These are phyloP conservation scores for Trametes maxima DNA, from an alignment of 768 basidiomycete genomes.

Conservation along the genomic window DNA sequence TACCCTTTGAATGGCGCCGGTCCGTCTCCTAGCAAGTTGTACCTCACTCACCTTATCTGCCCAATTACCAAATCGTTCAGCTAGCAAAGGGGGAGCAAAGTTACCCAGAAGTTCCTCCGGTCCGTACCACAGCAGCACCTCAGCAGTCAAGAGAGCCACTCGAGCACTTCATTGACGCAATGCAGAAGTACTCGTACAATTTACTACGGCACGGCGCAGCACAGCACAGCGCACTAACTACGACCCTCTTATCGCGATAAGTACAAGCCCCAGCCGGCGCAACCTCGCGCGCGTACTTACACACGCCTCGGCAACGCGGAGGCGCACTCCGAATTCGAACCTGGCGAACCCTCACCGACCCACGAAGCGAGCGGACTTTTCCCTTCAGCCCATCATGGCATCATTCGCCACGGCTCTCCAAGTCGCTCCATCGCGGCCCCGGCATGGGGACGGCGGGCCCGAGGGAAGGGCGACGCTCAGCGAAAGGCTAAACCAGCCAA, in stretches of 20 bases:
- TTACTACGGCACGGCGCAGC: too few species aligned
- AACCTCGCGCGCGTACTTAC: slow-evolving; percentile 3
- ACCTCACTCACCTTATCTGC: too few species aligned
- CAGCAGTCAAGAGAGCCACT: too few species aligned
- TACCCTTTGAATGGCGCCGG: too few species aligned
- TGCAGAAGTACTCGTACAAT: too few species aligned
- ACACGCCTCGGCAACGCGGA: not conserved
- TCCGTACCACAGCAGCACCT: too few species aligned
- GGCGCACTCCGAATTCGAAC: not conserved
- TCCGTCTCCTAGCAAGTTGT: too few species aligned
- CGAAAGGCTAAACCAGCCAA: slow-evolving; percentile 10
- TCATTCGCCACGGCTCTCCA: not conserved
- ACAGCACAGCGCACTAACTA: too few species aligned
- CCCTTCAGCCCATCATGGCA: not conserved
- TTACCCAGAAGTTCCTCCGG: too few species aligned
- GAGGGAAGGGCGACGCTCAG: slow-evolving; percentile 12
- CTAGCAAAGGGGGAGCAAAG: too few species aligned
- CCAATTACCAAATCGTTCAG: too few species aligned
- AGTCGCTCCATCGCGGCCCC: not conserved
- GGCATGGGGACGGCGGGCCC: not conserved
- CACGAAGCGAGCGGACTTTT: slow-evolving; percentile 5
- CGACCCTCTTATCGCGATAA: not conserved
- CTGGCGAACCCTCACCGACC: not conserved
- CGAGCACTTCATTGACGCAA: too few species aligned
- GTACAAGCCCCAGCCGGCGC: not conserved